These are phyloP conservation scores for Leucaena leucocephala DNA, from an alignment of 306 rosid genomes.

Conservation along the genomic window DNA sequence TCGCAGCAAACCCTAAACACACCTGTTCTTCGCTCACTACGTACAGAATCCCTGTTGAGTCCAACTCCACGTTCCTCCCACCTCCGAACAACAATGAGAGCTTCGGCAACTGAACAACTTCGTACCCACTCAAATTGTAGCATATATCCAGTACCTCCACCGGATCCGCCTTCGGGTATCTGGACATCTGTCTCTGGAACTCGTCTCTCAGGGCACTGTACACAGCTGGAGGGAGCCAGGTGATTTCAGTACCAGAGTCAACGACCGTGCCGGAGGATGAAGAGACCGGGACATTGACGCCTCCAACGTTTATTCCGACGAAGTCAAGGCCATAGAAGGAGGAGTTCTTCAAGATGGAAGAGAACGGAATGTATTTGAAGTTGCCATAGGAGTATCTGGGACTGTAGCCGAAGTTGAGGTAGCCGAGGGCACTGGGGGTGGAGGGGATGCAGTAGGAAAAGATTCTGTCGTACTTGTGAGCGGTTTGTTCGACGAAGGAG, in stretches of 20 bases:
- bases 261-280: conserved; percentile 54
- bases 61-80: conserved; percentile 37
- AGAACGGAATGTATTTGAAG: conserved; percentile 55
- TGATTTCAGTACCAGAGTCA: conserved; percentile 73
- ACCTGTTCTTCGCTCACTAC: conserved; percentile 40
- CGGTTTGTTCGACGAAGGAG: conserved; percentile 70
- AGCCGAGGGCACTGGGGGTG: conserved; percentile 45
- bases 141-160: conserved; percentile 64
- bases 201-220: conserved; percentile 42
- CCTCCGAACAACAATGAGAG: conserved; percentile 45
- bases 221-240: conserved; percentile 60
- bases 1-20: conserved; percentile 69
- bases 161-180: conserved; percentile 34
- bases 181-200: conserved; percentile 48
- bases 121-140: conserved; percentile 48
- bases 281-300: conserved; percentile 39
- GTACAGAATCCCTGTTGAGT: conserved; percentile 37
- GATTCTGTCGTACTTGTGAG: conserved; percentile 47
- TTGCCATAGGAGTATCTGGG: not conserved
- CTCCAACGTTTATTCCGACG: conserved; percentile 45
- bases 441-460: conserved; percentile 85
- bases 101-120: conserved; percentile 33
- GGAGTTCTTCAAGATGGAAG: conserved; percentile 14
- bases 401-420: conserved; percentile 46
- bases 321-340: conserved; percentile 60